Base-by-base conservation (phyloP, 768 basidiomycete genomes). In the Leccinum subtestaceum region DNA sequence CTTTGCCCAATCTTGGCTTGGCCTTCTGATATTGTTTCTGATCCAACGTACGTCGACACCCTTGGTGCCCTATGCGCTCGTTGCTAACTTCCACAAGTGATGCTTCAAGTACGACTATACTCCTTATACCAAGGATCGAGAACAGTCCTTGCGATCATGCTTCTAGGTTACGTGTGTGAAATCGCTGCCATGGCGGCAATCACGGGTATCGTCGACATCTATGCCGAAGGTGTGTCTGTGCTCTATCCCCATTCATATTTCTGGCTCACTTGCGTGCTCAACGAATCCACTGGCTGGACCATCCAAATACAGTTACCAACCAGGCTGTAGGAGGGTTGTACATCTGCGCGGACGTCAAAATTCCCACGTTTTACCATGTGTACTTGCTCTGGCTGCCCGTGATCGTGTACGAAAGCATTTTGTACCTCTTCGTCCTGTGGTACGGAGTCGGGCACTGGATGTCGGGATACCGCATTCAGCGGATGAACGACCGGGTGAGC, bases 41-140 rank as follows among this genome's bases (percentile, higher is more conserved):
- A 56, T 61, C 12, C 62, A 61, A 15, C 31, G 52, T 55, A 45
- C 48, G 64, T 62, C 12, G n/a, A 13, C 19, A 9, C 13, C 13
- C 25, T 8, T 7, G 12, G 1, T 15, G 25, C 5, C 10, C 2
- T 52, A 31, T 5, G n/a, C 19, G 11, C 15, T 12, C n/a, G 11
- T 34, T 31, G 4, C 29, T 56, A 17, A 66, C 11, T 1, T n/a
- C 7, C 9, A n/a, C 25, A 40, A 65, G 60, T 66, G 7, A 47
- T 65, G 43, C 60, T 66, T 53, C 64, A 63, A 57, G 58, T 45
- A 38, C 60, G 61, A 15, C 23, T 66, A 19, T 63, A 66, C 13
- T 40, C 60, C 5, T 38, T 63, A 46, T 65, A 60, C 29, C 45
- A 27, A 40, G 15, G 48, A 31, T 66, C 65, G 3, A 57, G 32